A percentile compares a stretch with the other conserved stretches of the same genome.
These are phyloP conservation scores for Aspergillus proliferans DNA, from an alignment of 2,329 filamentous ascomycete species.

Conservation along the genomic window DNA sequence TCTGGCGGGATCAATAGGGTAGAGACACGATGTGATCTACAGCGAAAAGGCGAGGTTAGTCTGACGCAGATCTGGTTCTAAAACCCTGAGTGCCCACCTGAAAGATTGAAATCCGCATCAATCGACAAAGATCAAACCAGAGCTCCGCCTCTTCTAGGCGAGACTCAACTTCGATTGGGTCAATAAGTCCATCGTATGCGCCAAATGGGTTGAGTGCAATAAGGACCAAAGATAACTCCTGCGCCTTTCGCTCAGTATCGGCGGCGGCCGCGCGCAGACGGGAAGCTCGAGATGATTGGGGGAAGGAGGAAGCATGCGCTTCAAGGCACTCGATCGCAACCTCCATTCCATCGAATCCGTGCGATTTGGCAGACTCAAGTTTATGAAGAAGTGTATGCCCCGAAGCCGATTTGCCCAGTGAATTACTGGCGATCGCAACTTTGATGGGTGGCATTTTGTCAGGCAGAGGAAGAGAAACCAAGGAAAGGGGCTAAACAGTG, in stretches of 20 bases:
- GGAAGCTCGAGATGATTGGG: conserved; percentile 14
- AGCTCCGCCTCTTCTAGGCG: conserved; percentile 10
- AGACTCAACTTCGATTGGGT: conserved; percentile 1
- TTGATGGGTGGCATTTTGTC: conserved; percentile 4
- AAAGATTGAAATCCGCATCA: conserved; percentile 9
- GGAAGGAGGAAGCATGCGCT: conserved; percentile 15
- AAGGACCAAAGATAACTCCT: conserved; percentile 2
- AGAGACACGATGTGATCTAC: conserved; percentile 7
- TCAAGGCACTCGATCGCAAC: conserved; percentile 24
- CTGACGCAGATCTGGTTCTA: too few relatives aligned
- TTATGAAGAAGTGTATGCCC: conserved; percentile 11
- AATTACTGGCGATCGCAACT: conserved; percentile 10
- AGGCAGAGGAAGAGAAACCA: too few relatives aligned
- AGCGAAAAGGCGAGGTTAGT: too few relatives aligned
- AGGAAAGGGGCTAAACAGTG: neutral
- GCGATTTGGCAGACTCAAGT: conserved; percentile 10
- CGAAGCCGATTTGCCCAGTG: conserved; percentile 9
- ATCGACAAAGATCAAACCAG: conserved; percentile 9
- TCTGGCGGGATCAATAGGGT: conserved; percentile 1
- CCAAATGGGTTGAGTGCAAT: conserved; percentile 12
- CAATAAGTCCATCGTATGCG: conserved; percentile 6
- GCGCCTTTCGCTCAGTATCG: conserved; percentile 10
- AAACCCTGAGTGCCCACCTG: too few relatives aligned
- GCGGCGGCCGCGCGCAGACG: conserved; percentile 13
- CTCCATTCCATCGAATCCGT: conserved; percentile 23